Evolutionary conservation across 2,329 filamentous ascomycete species (phyloP).

Genomic region (Sclerotiophoma versabilis): DNA sequence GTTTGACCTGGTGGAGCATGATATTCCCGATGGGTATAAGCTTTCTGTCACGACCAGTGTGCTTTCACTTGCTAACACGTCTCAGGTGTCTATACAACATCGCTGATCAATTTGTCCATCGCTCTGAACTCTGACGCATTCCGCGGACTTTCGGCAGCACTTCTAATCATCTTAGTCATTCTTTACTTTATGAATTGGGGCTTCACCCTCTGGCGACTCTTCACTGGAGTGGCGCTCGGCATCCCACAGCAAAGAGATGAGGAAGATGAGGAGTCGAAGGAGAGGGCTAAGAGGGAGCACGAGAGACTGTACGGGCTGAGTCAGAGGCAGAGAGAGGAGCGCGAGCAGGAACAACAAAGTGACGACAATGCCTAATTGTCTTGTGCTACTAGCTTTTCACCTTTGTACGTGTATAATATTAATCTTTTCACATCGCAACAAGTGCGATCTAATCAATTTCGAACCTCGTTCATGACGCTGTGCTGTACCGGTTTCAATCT

Average conservation of each 20-base stretch:
- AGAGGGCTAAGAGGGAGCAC: constrained; percentile 11
- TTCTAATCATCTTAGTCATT: constrained; percentile 22
- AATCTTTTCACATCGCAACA: no score
- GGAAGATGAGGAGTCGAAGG: constrained; percentile 19
- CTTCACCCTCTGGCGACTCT: constrained; percentile 20
- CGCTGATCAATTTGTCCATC: constrained; percentile 23
- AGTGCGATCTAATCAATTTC: no score
- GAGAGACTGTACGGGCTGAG: constrained; percentile 1
- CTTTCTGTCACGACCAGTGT: background rate
- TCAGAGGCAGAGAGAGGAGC: background rate
- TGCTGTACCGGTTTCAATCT: background rate
- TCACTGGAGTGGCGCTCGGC: constrained; percentile 20
- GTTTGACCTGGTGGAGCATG: constrained; percentile 26
- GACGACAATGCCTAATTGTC: background rate
- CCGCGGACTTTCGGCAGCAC: constrained; percentile 20
- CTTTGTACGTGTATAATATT: no score
- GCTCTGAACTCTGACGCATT: constrained; percentile 24
- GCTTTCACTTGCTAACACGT: background rate
- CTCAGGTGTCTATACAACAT: constrained; percentile 23
- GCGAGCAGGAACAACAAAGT: background rate
- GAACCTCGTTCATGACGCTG: no score
- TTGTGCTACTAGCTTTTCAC: no score
- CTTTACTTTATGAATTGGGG: constrained; percentile 26
- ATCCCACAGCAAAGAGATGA: constrained; percentile 26
- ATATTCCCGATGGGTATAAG: constrained; percentile 28